These are phyloP conservation scores for Hypocrella siamensis DNA, from an alignment of 2,329 filamentous ascomycete species.

Conservation along the genomic window DNA sequence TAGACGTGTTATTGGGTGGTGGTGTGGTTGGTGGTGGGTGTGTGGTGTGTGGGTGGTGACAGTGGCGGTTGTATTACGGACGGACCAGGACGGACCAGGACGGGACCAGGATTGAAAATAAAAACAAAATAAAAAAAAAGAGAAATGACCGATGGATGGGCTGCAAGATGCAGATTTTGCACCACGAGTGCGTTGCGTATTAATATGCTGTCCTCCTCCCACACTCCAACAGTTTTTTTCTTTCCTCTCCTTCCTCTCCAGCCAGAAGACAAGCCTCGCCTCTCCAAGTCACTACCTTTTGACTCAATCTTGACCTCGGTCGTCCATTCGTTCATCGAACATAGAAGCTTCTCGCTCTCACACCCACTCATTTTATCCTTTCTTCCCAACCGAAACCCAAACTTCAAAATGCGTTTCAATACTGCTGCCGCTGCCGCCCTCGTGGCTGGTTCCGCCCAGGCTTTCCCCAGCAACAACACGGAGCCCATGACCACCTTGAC, in stretches of 20 bases:
- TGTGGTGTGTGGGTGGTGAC: no score
- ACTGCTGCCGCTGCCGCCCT: slow-evolving; percentile 23
- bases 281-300: not conserved
- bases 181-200: slow-evolving; percentile 15
- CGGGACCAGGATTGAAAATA: not conserved
- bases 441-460: slow-evolving; percentile 21
- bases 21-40: no score
- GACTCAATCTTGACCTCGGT: slow-evolving; percentile 31
- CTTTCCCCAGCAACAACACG: no score
- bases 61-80: no score
- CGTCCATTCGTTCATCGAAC: slow-evolving; percentile 36
- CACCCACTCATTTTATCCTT: slow-evolving; percentile 14
- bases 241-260: not conserved
- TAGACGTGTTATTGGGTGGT: no score
- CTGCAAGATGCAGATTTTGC: no score
- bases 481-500: slow-evolving; percentile 33
- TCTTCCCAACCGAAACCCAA: no score
- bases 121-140: not conserved
- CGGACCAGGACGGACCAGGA: no score
- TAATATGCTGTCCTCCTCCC: slow-evolving; percentile 28
- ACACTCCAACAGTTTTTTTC: slow-evolving; percentile 6
- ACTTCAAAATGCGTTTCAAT: slow-evolving; percentile 53
- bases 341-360: slow-evolving; percentile 13
- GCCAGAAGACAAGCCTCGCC: not conserved
- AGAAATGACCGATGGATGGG: no score